Conservation (phyloP, 805 yeast genomes). For the Lipomyces japonicus region DNA sequence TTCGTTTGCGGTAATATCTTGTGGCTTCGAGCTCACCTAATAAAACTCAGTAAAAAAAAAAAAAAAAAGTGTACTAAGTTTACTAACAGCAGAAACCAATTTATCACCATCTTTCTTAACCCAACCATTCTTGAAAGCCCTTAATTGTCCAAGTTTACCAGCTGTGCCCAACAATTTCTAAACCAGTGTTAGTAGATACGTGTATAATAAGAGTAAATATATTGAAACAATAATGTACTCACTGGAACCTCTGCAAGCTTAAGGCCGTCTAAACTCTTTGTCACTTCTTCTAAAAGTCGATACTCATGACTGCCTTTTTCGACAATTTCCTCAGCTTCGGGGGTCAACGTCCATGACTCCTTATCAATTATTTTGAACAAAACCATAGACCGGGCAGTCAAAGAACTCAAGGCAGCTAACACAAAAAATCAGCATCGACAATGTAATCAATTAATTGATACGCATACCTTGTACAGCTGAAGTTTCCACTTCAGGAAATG, state of each 20-base stretch:
- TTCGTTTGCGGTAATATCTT: constrained; percentile 63
- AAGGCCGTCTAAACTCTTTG: constrained; percentile 70
- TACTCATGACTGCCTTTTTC: constrained; percentile 85
- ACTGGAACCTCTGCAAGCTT: constrained; percentile 59
- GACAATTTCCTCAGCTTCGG: constrained; percentile 78
- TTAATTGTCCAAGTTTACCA: constrained; percentile 92
- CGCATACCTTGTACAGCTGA: constrained; percentile 52
- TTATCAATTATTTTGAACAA: constrained; percentile 66
- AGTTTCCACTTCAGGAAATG: constrained; percentile 63
- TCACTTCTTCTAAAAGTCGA: constrained; percentile 70
- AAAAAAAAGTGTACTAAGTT: background rate
- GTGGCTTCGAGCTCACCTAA: constrained; percentile 41
- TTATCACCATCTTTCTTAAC: constrained; percentile 80
- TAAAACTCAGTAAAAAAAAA: background rate
- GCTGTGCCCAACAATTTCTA: constrained; percentile 65
- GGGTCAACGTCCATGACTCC: constrained; percentile 70
- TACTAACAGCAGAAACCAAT: constrained; percentile 50
- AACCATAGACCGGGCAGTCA: constrained; percentile 80
- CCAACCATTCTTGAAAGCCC: constrained; percentile 98
- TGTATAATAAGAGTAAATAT: constrained; percentile 19
- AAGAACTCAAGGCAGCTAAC: constrained; percentile 73
- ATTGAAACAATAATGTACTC: constrained; percentile 3
- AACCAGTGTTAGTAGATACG: constrained; percentile 23
- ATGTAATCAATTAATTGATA: background rate
- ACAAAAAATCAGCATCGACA: background rate